phyloP scores from a whole-genome alignment of 805 yeast species.

The Saccharomycopsis fodiens region DNA sequence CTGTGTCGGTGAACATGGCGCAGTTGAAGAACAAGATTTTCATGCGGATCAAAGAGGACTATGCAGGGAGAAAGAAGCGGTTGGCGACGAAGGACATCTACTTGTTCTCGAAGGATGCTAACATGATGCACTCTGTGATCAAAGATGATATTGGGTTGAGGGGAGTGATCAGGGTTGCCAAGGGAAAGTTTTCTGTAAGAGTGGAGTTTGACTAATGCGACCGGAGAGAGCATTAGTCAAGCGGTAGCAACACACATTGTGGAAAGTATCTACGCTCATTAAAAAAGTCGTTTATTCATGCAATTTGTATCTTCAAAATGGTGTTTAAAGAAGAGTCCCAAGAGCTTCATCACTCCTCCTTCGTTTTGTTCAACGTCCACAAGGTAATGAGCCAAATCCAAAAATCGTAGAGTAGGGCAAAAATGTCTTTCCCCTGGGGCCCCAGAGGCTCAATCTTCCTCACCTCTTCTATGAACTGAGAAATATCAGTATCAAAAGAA shows the following conservation, averaged over 20 bases:
- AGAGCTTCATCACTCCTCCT: too few species aligned
- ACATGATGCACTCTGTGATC: constrained; percentile 19
- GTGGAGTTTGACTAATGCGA: constrained; percentile 18
- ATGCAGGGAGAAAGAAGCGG: constrained; percentile 4
- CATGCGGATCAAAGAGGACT: constrained; percentile 16
- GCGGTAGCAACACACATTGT: too few species aligned
- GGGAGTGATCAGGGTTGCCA: constrained; percentile 13
- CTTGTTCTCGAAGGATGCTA: constrained; percentile 16
- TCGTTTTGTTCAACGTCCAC: too few species aligned
- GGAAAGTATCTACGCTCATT: too few species aligned
- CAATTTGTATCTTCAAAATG: too few species aligned
- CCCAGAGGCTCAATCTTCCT: background rate
- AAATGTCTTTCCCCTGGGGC: constrained; percentile 1
- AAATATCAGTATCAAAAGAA: background rate
- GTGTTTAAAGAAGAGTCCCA: too few species aligned
- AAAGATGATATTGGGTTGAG: constrained; percentile 17
- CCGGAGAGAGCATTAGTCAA: too few species aligned
- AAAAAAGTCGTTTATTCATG: too few species aligned
- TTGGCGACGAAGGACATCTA: constrained; percentile 12
- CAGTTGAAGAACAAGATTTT: constrained; percentile 18
- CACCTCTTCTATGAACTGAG: background rate
- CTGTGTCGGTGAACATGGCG: constrained; percentile 12
- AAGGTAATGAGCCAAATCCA: background rate
- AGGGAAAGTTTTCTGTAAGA: constrained; percentile 19
- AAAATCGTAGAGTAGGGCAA: constrained; percentile 2